Evolutionary conservation across 2,329 filamentous ascomycete species (phyloP), one percentile per base, ranked within the genome.

Genomic region (Neofusicoccum ribis): DNA sequence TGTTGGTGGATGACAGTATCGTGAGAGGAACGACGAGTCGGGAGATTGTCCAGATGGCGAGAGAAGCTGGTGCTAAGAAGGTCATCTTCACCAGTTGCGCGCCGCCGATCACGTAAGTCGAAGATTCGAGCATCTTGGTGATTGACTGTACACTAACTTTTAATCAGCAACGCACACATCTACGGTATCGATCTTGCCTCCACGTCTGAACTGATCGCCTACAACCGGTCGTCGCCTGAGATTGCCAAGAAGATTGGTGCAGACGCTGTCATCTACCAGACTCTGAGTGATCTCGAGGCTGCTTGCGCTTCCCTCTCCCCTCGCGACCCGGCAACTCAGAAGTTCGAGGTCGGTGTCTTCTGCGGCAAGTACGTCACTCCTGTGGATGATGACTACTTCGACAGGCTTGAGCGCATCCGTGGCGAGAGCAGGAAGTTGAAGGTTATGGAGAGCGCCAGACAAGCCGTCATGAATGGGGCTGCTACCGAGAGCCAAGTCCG

Each of bases 311-410:
- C 92, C 69, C 85, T 91, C 3, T 88, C 87, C 67, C 84, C 88
- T 59, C 80, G 85, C 64, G 79, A 85, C 67, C 80, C 81, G 39
- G 75, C 86, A 71, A 82, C 82, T 8, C 81, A 85, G 68, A 82
- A 89, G 64, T 97, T 97, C 70, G 94, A 98, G 75, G 88, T 96
- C 2, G 93, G 94, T 63, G 93, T 97, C 8, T 97, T 98, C 81
- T 92, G 89, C 73, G 94, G 94, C 51, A 87, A 88, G 68, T 97
- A 97, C 77, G 84, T 91, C 67, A 97, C 94, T 0, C 87, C 88
- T 0, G 90, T 97, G 1, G 86, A 89, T 1, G 85, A 88, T 6
- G 88, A 86, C 43, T 97, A 97, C 79, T 95, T 97, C 70, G 87
- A 91, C 69, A 91, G 92, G 72, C 83, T 96, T 5, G 89, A 91